Percentiles rank a stretch among this genome's conserved stretches.
Conservation (phyloP, 2,329 filamentous ascomycete species). For the Cercospora beticola region DNA sequence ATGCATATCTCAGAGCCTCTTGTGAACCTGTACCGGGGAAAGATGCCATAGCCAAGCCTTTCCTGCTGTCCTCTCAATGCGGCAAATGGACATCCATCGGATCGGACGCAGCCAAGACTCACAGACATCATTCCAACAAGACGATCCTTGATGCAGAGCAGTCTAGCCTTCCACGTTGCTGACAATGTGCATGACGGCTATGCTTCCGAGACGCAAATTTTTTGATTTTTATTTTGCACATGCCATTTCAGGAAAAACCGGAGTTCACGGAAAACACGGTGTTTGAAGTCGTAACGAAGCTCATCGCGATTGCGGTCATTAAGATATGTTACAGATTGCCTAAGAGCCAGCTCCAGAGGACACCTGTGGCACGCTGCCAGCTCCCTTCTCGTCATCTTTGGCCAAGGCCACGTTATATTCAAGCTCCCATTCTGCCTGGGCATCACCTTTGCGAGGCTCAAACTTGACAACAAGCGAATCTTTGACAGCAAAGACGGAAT, state of each 20-base stretch:
- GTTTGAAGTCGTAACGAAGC: neutral
- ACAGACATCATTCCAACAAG: neutral
- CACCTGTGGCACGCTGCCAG: conserved; percentile 7
- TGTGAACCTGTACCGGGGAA: neutral
- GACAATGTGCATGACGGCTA: neutral
- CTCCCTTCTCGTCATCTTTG: conserved; percentile 29
- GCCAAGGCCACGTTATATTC: conserved; percentile 24
- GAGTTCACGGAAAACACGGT: neutral
- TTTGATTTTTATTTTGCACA: neutral
- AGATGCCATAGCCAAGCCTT: neutral
- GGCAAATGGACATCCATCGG: neutral
- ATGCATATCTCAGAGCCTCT: neutral
- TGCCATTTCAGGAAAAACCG: neutral
- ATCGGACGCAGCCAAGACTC: neutral
- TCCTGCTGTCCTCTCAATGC: neutral
- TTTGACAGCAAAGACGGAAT: conserved; percentile 22
- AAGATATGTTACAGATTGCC: neutral
- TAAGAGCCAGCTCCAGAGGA: conserved; percentile 3
- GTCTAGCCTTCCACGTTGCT: neutral
- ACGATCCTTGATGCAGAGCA: neutral
- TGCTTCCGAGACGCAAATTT: neutral
- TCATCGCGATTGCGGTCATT: neutral
- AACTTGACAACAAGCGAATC: conserved; percentile 60
- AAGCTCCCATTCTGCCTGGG: conserved; percentile 23
- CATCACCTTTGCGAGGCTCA: conserved; percentile 53